Conservation (phyloP, 169 alveolate genomes). For the Fabrea salina region DNA sequence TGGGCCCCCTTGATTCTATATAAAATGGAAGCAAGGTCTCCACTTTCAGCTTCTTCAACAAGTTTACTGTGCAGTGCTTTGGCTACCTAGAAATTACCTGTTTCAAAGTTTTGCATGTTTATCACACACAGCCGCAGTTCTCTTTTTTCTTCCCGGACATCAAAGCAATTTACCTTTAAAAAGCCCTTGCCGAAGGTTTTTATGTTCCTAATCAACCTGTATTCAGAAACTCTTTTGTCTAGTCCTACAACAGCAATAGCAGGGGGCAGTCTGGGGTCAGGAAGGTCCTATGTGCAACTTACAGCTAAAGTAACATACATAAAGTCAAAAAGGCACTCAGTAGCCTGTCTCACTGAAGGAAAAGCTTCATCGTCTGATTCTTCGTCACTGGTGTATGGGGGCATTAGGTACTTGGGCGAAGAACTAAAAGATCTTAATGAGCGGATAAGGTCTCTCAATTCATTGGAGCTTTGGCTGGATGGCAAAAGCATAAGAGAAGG, state of each 20-base stretch:
- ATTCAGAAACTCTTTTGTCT: not conserved
- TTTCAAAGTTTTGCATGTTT: not conserved
- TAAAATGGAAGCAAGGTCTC: not conserved
- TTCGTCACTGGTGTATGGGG: not conserved
- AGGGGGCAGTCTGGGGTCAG: not conserved
- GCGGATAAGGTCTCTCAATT: no score
- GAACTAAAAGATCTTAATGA: no score
- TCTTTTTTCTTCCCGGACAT: not conserved
- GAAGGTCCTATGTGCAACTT: not conserved
- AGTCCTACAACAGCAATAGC: not conserved
- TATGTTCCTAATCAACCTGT: not conserved
- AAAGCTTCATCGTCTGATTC: slow-evolving; percentile 1
- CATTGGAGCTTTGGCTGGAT: no score
- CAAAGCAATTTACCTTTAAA: not conserved
- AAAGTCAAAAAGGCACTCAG: not conserved
- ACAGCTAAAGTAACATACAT: not conserved
- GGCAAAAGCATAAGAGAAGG: no score
- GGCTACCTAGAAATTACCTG: not conserved
- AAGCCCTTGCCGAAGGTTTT: not conserved
- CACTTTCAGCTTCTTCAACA: not conserved
- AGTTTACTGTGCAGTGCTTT: not conserved
- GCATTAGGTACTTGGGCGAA: not conserved
- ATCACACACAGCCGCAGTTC: no score
- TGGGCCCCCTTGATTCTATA: not conserved
- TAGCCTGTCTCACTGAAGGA: not conserved